These are phyloP conservation scores for Aspergillus jensenii DNA, from an alignment of 2,329 filamentous ascomycete genomes.

Conservation along the genomic window DNA sequence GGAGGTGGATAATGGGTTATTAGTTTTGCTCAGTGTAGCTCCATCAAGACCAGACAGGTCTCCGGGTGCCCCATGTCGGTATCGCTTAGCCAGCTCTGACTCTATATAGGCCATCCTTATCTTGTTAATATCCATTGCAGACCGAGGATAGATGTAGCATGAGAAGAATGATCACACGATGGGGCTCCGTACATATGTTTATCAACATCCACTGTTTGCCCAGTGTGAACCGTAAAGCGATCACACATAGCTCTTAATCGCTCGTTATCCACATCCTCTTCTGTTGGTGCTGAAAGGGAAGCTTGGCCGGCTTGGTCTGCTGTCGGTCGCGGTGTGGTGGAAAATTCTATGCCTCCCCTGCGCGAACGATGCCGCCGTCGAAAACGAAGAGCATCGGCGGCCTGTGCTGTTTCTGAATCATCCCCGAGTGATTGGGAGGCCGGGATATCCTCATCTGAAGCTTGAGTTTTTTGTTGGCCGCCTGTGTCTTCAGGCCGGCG, in stretches of 20 bases:
- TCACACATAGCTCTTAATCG: constrained; percentile 44
- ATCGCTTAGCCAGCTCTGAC: constrained; percentile 61
- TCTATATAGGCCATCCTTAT: constrained; percentile 69
- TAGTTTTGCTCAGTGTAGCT: constrained; percentile 10
- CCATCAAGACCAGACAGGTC: constrained; percentile 15
- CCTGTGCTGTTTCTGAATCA: constrained; percentile 16
- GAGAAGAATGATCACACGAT: neutral
- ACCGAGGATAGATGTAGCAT: neutral
- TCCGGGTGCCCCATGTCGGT: constrained; percentile 23
- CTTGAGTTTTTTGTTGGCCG: constrained; percentile 11
- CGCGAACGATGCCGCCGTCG: constrained; percentile 39
- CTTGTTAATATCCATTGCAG: constrained; percentile 52
- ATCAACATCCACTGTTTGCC: constrained; percentile 58
- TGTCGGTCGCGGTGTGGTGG: constrained; percentile 29
- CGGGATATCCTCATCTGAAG: constrained; percentile 8
- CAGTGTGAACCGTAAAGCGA: constrained; percentile 60
- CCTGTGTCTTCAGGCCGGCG: constrained; percentile 35
- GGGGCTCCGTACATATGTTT: constrained; percentile 62
- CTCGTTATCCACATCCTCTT: constrained; percentile 35
- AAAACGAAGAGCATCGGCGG: constrained; percentile 37
- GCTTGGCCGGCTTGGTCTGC: constrained; percentile 16
- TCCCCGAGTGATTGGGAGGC: constrained; percentile 15
- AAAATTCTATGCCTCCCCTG: constrained; percentile 49
- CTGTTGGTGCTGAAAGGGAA: constrained; percentile 19
- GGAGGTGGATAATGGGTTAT: constrained; percentile 17